Conservation (phyloP, 2,329 filamentous ascomycete species). For the Calcarisporium arbuscula region DNA sequence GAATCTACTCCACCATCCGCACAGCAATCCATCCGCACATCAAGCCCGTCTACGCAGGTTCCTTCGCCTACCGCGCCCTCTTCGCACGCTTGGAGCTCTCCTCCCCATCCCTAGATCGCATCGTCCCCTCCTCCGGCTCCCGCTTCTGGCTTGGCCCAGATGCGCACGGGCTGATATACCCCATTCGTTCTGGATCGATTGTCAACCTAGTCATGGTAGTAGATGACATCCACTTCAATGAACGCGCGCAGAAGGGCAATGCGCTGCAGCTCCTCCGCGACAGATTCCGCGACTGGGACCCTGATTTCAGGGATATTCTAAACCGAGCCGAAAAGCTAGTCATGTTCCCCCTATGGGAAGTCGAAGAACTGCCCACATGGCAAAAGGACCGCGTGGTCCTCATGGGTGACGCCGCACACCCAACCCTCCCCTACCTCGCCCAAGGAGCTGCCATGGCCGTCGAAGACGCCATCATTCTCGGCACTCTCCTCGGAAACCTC, state of each 20-base stretch:
- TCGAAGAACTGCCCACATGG: conserved; percentile 7
- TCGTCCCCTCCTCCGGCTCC: conserved; percentile 1
- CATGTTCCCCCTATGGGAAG: conserved; percentile 8
- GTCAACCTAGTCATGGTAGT: conserved; percentile 9
- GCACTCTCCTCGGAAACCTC: conserved; percentile 19
- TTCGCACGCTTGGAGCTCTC: conserved; percentile 4
- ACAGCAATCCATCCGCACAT: conserved; percentile 8
- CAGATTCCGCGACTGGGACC: conserved; percentile 6
- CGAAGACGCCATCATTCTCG: conserved; percentile 18
- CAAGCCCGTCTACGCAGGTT: conserved; percentile 1
- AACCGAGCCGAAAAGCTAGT: conserved; percentile 4
- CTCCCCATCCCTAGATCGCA: not conserved
- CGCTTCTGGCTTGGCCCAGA: conserved; percentile 8
- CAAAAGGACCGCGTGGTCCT: conserved; percentile 9
- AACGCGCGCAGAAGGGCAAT: not conserved
- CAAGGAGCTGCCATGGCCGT: conserved; percentile 20
- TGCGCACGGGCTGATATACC: conserved; percentile 8
- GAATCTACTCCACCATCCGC: conserved; percentile 7
- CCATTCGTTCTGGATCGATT: conserved; percentile 2
- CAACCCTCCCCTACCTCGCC: conserved; percentile 17
- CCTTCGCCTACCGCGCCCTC: conserved; percentile 10
- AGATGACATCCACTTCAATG: conserved; percentile 5
- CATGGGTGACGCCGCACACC: conserved; percentile 14
- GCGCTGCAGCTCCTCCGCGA: not conserved
- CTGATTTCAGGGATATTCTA: conserved; percentile 6